These are phyloP conservation scores for Lactarius hengduanensis DNA, from an alignment of 768 basidiomycete species.

Conservation along the genomic window DNA sequence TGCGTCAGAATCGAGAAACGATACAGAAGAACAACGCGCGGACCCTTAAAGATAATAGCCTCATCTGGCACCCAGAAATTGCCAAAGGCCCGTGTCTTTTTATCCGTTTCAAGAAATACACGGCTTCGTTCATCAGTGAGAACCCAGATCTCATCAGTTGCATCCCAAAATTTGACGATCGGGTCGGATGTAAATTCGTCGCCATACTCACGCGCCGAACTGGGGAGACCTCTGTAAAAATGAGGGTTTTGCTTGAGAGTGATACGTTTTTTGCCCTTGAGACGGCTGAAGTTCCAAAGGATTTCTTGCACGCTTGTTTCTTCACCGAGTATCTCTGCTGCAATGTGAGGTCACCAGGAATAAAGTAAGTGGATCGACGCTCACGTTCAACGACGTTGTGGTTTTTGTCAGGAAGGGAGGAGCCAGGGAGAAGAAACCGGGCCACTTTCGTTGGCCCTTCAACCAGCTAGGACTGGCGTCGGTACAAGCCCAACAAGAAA, in stretches of 20 bases:
- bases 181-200: neutral
- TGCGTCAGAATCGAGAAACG: neutral
- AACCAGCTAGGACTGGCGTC: neutral
- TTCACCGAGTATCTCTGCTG: constrained; percentile 12
- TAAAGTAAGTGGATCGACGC: neutral
- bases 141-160: constrained; percentile 4
- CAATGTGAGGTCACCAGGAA: neutral
- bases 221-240: constrained; percentile 8
- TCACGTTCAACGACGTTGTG: constrained; percentile 10
- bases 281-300: constrained; percentile 24
- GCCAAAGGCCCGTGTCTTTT: constrained; percentile 9
- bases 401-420: neutral
- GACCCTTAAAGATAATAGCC: constrained; percentile 22
- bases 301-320: constrained; percentile 8
- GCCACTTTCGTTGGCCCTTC: constrained; percentile 5
- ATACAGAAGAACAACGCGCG: neutral
- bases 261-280: constrained; percentile 1
- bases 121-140: constrained; percentile 12
- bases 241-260: constrained; percentile 20
- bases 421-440: constrained; percentile 7
- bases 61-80: constrained; percentile 12
- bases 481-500: neutral
- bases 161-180: neutral
- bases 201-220: neutral
- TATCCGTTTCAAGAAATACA: constrained; percentile 13